phyloP scores from a whole-genome alignment of 257 asterid species.

The Primulina eburnea region DNA sequence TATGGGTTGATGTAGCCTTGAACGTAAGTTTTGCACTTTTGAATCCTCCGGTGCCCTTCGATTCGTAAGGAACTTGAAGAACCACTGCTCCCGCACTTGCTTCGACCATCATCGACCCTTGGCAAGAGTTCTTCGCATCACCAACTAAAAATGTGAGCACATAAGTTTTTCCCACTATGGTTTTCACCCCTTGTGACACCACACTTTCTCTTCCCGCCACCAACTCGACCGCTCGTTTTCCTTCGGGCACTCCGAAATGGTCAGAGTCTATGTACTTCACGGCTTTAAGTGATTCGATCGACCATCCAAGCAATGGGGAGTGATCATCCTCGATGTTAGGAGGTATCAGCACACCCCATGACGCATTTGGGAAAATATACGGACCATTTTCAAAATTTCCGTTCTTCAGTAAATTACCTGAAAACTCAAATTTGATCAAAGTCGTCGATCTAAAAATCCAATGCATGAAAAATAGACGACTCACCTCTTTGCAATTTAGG shows the following conservation, averaged over 20 bases:
- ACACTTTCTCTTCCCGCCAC: constrained; percentile 80
- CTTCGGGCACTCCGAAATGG: constrained; percentile 64
- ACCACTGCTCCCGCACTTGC: constrained; percentile 44
- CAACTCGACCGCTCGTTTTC: constrained; percentile 62
- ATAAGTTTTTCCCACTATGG: constrained; percentile 38
- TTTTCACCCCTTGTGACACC: constrained; percentile 48
- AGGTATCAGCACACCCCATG: constrained; percentile 67
- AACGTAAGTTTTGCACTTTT: constrained; percentile 51
- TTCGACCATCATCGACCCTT: constrained; percentile 76
- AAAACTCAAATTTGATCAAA: no score
- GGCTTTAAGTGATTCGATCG: constrained; percentile 73
- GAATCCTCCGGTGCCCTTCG: constrained; percentile 65
- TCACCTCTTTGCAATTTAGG: constrained; percentile 51
- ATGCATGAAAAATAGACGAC: no score
- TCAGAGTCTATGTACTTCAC: constrained; percentile 71
- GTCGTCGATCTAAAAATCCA: no score
- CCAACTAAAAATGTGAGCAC: constrained; percentile 54
- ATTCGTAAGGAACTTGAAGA: constrained; percentile 50
- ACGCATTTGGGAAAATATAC: constrained; percentile 57
- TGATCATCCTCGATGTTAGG: constrained; percentile 78
- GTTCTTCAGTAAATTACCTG: constrained; percentile 76
- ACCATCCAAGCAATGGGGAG: constrained; percentile 89
- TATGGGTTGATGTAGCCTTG: constrained; percentile 34
- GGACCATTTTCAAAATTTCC: constrained; percentile 91
- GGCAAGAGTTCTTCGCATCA: constrained; percentile 61